Percentiles rank a stretch among this genome's conserved stretches.
These are phyloP conservation scores for Alternaria gaisen DNA, from an alignment of 2,329 filamentous ascomycete genomes.

Conservation along the genomic window DNA sequence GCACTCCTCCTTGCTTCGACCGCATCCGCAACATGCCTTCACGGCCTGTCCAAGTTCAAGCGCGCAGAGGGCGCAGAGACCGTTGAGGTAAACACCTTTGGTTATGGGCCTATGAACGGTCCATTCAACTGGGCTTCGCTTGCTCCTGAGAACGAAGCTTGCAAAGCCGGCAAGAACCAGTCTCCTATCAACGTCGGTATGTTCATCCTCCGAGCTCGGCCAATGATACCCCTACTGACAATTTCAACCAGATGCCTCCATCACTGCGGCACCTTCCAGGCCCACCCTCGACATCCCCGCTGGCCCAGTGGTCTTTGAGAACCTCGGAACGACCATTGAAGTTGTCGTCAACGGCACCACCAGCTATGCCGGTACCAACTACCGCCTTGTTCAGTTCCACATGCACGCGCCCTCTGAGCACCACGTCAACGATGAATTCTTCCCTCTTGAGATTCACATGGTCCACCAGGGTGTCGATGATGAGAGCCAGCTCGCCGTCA, in stretches of 20 bases:
- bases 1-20: constrained; percentile 43
- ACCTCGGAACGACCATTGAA: constrained; percentile 67
- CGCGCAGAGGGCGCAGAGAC: constrained; percentile 34
- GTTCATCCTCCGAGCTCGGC: constrained; percentile 6
- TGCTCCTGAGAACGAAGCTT: constrained; percentile 55
- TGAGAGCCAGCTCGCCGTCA: constrained; percentile 49
- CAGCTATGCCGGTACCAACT: constrained; percentile 51
- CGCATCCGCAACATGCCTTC: constrained; percentile 53
- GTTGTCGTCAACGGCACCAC: constrained; percentile 63
- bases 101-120: constrained; percentile 55
- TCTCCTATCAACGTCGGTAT: constrained; percentile 65
- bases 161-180: constrained; percentile 61
- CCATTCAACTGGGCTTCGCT: constrained; percentile 64
- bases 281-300: constrained; percentile 53
- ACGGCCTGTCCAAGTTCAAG: constrained; percentile 53
- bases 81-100: constrained; percentile 51
- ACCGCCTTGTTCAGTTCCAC: constrained; percentile 64
- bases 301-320: constrained; percentile 61
- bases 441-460: constrained; percentile 64
- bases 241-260: constrained; percentile 37
- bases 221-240: neutral
- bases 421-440: constrained; percentile 59
- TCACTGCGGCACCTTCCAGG: constrained; percentile 41
- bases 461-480: constrained; percentile 61
- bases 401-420: constrained; percentile 70